A percentile compares a stretch with the other conserved stretches of the same genome.
These are phyloP conservation scores for Saccharomycopsis sp. DNA, from an alignment of 805 yeast species.

Conservation along the genomic window DNA sequence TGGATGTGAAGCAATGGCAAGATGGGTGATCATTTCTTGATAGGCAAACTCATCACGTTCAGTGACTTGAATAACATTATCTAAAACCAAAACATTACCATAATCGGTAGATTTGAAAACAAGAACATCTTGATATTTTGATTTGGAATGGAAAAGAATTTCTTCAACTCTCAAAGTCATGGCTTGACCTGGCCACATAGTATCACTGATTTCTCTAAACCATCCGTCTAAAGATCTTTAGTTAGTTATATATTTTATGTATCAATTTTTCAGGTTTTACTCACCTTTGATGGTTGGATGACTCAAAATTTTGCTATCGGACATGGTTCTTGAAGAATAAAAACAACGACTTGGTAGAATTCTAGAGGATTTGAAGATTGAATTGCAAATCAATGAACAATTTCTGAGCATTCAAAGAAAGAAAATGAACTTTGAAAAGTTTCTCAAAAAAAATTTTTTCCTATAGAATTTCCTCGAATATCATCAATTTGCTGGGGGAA, in stretches of 20 bases:
- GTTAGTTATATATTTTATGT: not conserved
- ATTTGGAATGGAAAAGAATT: slow-evolving; percentile 73
- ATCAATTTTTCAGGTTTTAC: not conserved
- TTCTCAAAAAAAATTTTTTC: no score
- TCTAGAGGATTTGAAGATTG: no score
- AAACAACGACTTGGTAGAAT: no score
- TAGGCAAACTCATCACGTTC: slow-evolving; percentile 96
- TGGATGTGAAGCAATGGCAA: slow-evolving; percentile 88
- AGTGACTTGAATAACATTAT: slow-evolving; percentile 91
- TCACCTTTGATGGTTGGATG: not conserved
- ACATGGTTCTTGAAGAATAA: no score
- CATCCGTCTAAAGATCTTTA: slow-evolving; percentile 56
- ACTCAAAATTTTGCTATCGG: no score
- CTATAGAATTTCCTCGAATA: no score
- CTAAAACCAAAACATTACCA: slow-evolving; percentile 92
- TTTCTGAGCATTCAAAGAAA: no score
- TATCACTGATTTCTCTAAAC: slow-evolving; percentile 91
- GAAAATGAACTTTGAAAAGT: no score
- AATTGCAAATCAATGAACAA: no score
- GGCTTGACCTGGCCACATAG: slow-evolving; percentile 99
- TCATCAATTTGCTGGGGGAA: no score
- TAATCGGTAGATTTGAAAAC: slow-evolving; percentile 89
- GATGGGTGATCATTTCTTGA: slow-evolving; percentile 97
- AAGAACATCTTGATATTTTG: slow-evolving; percentile 86
- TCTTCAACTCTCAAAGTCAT: slow-evolving; percentile 84